Conservation (phyloP, 2,329 filamentous ascomycete genomes). For the Cladorrhinum sp. region DNA sequence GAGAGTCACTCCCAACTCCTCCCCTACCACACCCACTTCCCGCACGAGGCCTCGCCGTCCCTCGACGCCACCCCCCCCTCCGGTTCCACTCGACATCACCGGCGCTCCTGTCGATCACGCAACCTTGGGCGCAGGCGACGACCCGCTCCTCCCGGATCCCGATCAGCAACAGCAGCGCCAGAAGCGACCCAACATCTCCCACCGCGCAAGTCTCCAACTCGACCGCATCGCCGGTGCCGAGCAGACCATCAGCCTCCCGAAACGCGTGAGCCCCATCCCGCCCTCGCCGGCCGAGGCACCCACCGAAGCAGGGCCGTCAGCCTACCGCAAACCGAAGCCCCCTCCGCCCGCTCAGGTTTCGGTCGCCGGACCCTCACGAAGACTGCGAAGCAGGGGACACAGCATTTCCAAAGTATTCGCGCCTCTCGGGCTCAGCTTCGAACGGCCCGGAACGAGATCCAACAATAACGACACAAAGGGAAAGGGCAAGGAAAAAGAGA, state of each 20-base stretch:
- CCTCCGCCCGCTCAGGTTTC: constrained; percentile 6
- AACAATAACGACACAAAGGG: constrained; percentile 42
- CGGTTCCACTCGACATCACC: constrained; percentile 45
- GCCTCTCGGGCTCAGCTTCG: constrained; percentile 27
- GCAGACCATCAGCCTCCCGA: constrained; percentile 52
- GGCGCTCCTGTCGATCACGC: constrained; percentile 37
- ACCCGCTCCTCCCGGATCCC: constrained; percentile 49
- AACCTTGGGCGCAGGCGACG: constrained; percentile 41
- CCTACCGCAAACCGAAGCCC: constrained; percentile 22
- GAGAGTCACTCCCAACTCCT: constrained; percentile 28
- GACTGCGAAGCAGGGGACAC: constrained; percentile 30
- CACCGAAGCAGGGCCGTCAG: constrained; percentile 26
- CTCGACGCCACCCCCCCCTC: constrained; percentile 52
- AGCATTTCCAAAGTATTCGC: constrained; percentile 28
- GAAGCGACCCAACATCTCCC: constrained; percentile 41
- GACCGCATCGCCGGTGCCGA: constrained; percentile 46
- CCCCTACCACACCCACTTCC: constrained; percentile 28
- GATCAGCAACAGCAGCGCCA: constrained; percentile 52
- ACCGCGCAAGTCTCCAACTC: constrained; percentile 50
- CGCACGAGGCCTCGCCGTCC: constrained; percentile 43
- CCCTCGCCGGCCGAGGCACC: constrained; percentile 28
- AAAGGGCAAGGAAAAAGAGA: constrained; percentile 50
- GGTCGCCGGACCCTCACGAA: constrained; percentile 20
- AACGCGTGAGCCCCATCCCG: constrained; percentile 42
- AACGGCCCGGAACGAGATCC: constrained; percentile 14